Conservation (phyloP, 2,329 filamentous ascomycete genomes). For the Diaporthe destruens region DNA sequence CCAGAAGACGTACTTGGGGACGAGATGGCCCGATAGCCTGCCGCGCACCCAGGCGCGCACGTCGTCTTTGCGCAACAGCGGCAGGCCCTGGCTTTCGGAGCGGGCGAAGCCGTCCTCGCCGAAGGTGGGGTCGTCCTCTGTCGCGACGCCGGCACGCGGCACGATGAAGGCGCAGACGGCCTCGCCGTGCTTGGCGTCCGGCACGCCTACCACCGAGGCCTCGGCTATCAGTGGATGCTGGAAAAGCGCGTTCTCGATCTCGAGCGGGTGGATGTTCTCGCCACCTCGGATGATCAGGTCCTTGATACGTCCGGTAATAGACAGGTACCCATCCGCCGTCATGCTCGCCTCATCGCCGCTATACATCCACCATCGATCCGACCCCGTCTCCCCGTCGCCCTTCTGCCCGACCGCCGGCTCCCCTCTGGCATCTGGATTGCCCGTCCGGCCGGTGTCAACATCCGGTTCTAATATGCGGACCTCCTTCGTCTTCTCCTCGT, state of each 20-base stretch:
- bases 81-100: slow-evolving; percentile 38
- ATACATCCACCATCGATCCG: slow-evolving; percentile 82
- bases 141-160: slow-evolving; percentile 55
- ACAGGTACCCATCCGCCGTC: slow-evolving; percentile 84
- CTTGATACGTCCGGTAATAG: slow-evolving; percentile 92
- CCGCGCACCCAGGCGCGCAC: slow-evolving; percentile 79
- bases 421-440: slow-evolving; percentile 39
- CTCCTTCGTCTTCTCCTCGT: slow-evolving; percentile 75
- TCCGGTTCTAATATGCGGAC: slow-evolving; percentile 64
- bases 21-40: slow-evolving; percentile 79
- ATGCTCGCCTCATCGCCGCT: slow-evolving; percentile 93
- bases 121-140: slow-evolving; percentile 45
- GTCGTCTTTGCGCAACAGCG: slow-evolving; percentile 64
- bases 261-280: slow-evolving; percentile 95
- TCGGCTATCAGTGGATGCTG: slow-evolving; percentile 78
- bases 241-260: slow-evolving; percentile 90
- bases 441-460: slow-evolving; percentile 42
- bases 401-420: slow-evolving; percentile 31
- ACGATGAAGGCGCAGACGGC: slow-evolving; percentile 87
- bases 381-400: slow-evolving; percentile 53
- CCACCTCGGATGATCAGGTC: slow-evolving; percentile 95
- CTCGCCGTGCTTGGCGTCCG: slow-evolving; percentile 87
- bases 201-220: slow-evolving; percentile 85
- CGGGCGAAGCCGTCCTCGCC: slow-evolving; percentile 42
- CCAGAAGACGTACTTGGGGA: slow-evolving; percentile 93